Evolutionary conservation across 1,284 basidiomycete genomes (phyloP).

Genomic region (Ceratobasidium sp.): DNA sequence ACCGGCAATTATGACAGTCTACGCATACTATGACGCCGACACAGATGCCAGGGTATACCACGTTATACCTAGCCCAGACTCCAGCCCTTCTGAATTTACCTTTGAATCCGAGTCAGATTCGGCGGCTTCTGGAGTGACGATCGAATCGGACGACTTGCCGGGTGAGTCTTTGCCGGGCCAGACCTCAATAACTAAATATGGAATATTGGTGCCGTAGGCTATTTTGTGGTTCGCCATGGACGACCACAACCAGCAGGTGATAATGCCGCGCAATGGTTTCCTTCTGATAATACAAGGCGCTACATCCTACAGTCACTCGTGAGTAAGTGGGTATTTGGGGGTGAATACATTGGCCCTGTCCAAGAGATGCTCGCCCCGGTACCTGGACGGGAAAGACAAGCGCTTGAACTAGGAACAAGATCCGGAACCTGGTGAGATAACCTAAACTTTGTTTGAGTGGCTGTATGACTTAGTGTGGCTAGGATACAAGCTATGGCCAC

Average conservation of each 20-base stretch:
- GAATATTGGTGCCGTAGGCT: too few relatives aligned
- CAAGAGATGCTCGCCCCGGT: constrained; percentile 1
- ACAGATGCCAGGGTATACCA: constrained; percentile 14
- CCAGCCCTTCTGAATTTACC: background rate
- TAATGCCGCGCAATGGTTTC: constrained; percentile 14
- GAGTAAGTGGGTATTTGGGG: constrained; percentile 2
- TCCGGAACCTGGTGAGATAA: constrained; percentile 31
- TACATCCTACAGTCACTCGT: constrained; percentile 17
- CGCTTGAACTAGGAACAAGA: constrained; percentile 15
- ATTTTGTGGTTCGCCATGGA: constrained; percentile 30
- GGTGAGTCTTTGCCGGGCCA: background rate
- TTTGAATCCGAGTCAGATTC: constrained; percentile 7
- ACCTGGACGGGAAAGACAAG: background rate
- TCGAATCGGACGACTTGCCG: background rate
- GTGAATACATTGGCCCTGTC: constrained; percentile 15
- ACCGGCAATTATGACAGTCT: too few relatives aligned
- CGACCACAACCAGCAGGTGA: constrained; percentile 23
- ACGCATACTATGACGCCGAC: too few relatives aligned
- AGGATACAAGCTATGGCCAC: constrained; percentile 25
- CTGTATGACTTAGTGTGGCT: background rate
- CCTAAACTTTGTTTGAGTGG: too few relatives aligned
- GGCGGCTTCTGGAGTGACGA: background rate
- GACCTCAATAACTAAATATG: too few relatives aligned
- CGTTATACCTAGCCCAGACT: background rate
- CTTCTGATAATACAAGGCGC: constrained; percentile 30